Conservation (phyloP, 139 green algal genomes). For the Chlorella vulgaris region DNA sequence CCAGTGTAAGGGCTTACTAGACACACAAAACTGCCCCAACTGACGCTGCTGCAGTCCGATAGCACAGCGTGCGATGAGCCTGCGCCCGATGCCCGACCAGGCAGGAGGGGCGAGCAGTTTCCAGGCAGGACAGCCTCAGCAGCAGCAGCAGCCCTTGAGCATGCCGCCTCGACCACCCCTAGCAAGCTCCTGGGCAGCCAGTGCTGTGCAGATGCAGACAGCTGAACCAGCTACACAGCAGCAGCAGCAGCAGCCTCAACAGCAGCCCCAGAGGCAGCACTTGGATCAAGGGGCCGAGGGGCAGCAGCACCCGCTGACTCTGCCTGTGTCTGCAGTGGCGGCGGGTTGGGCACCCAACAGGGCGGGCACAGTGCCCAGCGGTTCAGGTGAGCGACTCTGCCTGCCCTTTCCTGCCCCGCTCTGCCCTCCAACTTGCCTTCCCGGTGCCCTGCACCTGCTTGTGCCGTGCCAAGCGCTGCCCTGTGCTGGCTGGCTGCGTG, state of each 20-base stretch:
- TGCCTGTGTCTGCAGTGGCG: slow-evolving; percentile 31
- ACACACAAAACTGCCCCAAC: no score
- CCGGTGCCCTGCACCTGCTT: no score
- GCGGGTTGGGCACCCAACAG: slow-evolving; percentile 37
- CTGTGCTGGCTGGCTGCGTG: no score
- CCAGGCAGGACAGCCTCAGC: neutral
- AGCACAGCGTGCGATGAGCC: neutral
- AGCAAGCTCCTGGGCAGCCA: neutral
- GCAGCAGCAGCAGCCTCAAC: neutral
- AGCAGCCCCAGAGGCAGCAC: neutral
- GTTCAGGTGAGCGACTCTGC: slow-evolving; percentile 27
- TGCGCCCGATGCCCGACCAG: neutral
- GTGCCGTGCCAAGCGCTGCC: no score
- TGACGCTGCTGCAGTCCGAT: slow-evolving; percentile 33
- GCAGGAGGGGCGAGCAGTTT: neutral
- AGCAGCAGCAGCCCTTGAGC: neutral
- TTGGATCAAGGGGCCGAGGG: neutral
- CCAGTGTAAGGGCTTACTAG: no score
- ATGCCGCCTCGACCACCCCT: neutral
- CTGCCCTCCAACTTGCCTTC: no score
- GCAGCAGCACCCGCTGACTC: neutral
- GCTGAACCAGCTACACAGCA: neutral
- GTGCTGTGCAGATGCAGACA: neutral
- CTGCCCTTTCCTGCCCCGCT: neutral
- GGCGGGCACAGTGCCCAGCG: neutral